phyloP scores from a whole-genome alignment of 1,284 basidiomycete genomes.

The Athelia sp. region DNA sequence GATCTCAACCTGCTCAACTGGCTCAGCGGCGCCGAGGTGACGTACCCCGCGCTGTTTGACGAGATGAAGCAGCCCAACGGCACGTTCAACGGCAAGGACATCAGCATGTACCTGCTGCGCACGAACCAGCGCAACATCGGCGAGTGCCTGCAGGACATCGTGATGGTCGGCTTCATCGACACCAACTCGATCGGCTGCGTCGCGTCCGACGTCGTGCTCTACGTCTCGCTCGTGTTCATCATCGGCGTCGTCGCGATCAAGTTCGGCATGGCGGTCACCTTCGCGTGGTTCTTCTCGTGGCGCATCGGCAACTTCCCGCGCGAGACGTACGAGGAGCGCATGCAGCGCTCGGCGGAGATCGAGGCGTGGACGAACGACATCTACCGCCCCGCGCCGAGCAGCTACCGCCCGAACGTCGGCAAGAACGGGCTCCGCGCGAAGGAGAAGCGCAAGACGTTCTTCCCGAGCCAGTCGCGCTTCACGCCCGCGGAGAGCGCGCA shows the following conservation, averaged over 20 bases:
- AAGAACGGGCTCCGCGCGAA: slow-evolving; percentile 61
- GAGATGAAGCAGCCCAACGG: slow-evolving; percentile 67
- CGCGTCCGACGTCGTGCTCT: slow-evolving; percentile 91
- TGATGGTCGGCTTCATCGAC: slow-evolving; percentile 92
- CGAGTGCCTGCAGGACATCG: slow-evolving; percentile 82
- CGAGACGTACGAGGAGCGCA: slow-evolving; percentile 94
- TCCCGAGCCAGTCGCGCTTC: slow-evolving; percentile 84
- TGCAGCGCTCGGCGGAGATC: slow-evolving; percentile 86
- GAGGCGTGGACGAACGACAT: slow-evolving; percentile 98
- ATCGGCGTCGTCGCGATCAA: slow-evolving; percentile 95
- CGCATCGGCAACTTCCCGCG: slow-evolving; percentile 89
- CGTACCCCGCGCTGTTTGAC: slow-evolving; percentile 81
- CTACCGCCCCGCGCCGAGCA: slow-evolving; percentile 88
- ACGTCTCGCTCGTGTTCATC: slow-evolving; percentile 95
- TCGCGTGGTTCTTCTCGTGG: slow-evolving; percentile 97
- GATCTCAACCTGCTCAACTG: slow-evolving; percentile 83
- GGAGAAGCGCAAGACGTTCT: slow-evolving; percentile 62
- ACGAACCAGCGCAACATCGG: slow-evolving; percentile 62
- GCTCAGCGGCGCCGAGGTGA: slow-evolving; percentile 76
- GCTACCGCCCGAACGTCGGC: slow-evolving; percentile 86
- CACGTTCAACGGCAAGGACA: slow-evolving; percentile 78
- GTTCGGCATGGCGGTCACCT: slow-evolving; percentile 95
- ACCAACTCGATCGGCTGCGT: slow-evolving; percentile 94
- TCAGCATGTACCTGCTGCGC: slow-evolving; percentile 78
- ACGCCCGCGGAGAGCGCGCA: slow-evolving; percentile 73